Conservation (phyloP, 106 monocot species). For the Posidonia australis region DNA sequence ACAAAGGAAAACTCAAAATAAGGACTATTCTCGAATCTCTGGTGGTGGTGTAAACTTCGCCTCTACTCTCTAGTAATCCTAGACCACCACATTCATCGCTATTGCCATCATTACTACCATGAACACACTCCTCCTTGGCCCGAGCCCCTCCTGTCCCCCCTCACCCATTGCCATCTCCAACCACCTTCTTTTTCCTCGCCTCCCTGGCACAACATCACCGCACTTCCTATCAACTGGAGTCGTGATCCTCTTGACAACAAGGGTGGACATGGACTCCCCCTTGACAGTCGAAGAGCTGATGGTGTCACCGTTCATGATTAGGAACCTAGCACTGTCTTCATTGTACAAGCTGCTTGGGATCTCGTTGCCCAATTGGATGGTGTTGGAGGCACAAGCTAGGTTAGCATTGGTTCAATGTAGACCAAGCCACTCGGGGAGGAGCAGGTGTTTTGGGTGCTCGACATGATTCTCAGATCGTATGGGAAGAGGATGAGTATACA, state of each 20-base stretch:
- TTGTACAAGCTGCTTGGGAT: conserved; percentile 49
- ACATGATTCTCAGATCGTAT: conserved; percentile 79
- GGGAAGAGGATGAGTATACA: too few species aligned
- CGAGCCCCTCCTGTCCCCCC: not conserved
- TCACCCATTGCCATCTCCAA: not conserved
- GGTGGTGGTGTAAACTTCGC: too few species aligned
- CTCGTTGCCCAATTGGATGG: too few species aligned
- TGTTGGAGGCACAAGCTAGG: conserved; percentile 74
- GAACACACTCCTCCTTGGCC: not conserved
- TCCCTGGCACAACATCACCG: too few species aligned
- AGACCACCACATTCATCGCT: not conserved
- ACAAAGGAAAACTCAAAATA: too few species aligned
- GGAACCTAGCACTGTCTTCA: conserved; percentile 54
- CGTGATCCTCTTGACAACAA: not conserved
- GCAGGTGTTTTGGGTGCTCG: conserved; percentile 66
- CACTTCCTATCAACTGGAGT: not conserved
- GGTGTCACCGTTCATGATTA: conserved; percentile 10
- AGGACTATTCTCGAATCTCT: too few species aligned
- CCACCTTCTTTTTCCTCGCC: too few species aligned
- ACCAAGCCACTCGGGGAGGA: conserved; percentile 77
- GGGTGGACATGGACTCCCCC: conserved; percentile 1
- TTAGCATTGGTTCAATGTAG: conserved; percentile 89
- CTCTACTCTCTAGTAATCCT: not conserved
- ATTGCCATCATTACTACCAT: too few species aligned
- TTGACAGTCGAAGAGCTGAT: conserved; percentile 22